Evolutionary conservation across 495 filamentous ascomycete species (phyloP), one percentile per base, ranked within the genome.

Genomic region (Penicillium soppii): DNA sequence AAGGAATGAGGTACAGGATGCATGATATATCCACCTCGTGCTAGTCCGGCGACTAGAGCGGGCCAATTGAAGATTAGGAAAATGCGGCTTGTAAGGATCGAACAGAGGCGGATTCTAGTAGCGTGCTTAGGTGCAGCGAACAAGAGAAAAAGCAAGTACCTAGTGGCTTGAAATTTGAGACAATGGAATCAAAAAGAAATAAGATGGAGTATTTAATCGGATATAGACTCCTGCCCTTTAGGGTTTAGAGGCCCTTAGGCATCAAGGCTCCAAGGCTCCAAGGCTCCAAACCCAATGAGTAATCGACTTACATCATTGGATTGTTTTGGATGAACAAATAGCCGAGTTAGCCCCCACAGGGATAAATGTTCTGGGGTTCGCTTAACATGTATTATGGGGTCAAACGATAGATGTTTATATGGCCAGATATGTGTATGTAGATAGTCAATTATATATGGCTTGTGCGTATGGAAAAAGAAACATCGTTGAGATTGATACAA

Each of bases 311-410:
- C 10, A 36, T 21, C 19, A 13, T 7, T 13, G 25, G 19, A 15
- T 12, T n/a, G 30, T 12, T 15, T 40, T 39, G 52, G 43, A 4
- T 38, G 41, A 48, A 40, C 45, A 50, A 40, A 46, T 58, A 50
- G 39, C 51, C 41, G 54, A 46, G 17, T 22, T 32, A 20, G 20
- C 17, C 43, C 19, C 29, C 21, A 35, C 46, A 16, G 21, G 46
- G 19, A 16, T 41, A 41, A 41, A 27, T 48, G 46, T 29, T 10
- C 20, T 40, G 27, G 37, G 37, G 19, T 41, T 49, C 37, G 47
- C 47, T 41, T 40, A 30, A 5, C 13, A 32, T 22, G 6, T 32
- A 7, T 32, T 16, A 22, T n/a, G 30, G 43, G 19, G 43, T 45
- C 13, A 36, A 13, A 15, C 15, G 37, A 19, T 10, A 7, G 8